A percentile compares a stretch with the other conserved stretches of the same genome.
Evolutionary conservation across 164 flowering plant genomes (phyloP).

Genomic region (Litsea cubeba): DNA sequence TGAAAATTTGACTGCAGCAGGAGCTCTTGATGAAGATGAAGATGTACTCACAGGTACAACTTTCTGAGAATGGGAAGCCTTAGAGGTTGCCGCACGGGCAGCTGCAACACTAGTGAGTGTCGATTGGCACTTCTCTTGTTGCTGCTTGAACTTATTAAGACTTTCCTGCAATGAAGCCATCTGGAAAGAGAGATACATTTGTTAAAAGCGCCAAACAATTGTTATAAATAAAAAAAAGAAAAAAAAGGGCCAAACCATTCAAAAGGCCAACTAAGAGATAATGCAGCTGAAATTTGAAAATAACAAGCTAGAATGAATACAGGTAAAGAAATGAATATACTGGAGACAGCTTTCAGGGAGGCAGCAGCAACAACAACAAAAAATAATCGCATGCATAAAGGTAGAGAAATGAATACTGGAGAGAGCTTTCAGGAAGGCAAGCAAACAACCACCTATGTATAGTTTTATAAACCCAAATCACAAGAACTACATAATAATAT

Average conservation of each 20-base stretch:
- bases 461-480: too few species aligned
- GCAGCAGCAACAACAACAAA: too few species aligned
- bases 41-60: slow-evolving; percentile 19
- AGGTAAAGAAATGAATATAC: not conserved
- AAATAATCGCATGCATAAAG: not conserved
- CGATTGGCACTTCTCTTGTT: slow-evolving; percentile 61
- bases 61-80: slow-evolving; percentile 18
- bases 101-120: slow-evolving; percentile 36
- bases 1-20: slow-evolving; percentile 41
- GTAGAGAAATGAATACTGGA: not conserved
- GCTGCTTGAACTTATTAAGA: slow-evolving; percentile 49
- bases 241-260: not conserved
- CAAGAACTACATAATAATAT: too few species aligned
- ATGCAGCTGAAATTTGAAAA: not conserved
- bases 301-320: not conserved
- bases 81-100: slow-evolving; percentile 36
- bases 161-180: slow-evolving; percentile 34
- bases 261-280: not conserved
- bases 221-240: too few species aligned
- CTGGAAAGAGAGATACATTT: not conserved
- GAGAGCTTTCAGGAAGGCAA: not conserved
- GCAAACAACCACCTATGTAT: too few species aligned
- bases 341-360: not conserved
- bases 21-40: slow-evolving; percentile 18
- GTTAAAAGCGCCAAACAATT: not conserved